Base-by-base conservation (phyloP, 2,329 filamentous ascomycete genomes). In the Colletotrichum horii region DNA sequence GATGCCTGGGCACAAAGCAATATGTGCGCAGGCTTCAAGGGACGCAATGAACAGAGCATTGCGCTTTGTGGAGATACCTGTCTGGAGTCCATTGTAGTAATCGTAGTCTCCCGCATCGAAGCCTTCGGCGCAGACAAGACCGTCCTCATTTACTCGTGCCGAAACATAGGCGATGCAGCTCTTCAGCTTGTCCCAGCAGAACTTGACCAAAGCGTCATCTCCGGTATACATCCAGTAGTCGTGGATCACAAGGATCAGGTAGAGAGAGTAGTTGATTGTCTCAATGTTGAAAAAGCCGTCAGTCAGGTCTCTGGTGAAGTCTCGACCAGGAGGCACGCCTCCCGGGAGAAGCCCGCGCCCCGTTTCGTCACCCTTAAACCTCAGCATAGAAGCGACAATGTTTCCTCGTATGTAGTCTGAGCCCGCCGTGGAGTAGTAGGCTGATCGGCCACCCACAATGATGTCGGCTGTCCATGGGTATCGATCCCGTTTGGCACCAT, bases 381-480 rank as follows among this genome's bases (percentile, higher is more conserved):
- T 56, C 32, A 68, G 24, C 52, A 68, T 60, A 15, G 52, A 68
- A 16, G 52, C 66, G 16, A 60, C 52, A 15, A 68, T 60, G 22
- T 68, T 68, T 6, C 66, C 66, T 26, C 66, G 30, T n/a, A 68
- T 24, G 16, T 68, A 60, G 5, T 68, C 30, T 12, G 66, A 68
- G 2, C 66, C 66, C 15, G 66, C 66, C 19, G 52, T 60, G 19
- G 66, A 68, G 52, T 32, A 68, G 52, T 68, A 68, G 19, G 66
- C 52, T 16, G 66, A 68, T 38, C 52, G 66, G 16, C 65, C 65
- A 11, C 65, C 65, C 14, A 67, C 65, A 6, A 67, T 38, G 12
- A 67, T 67, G 65, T 67, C 65, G 48, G 65, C 66, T 30, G 66
- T 68, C 66, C 66, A 60, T 16, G 66, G 66, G 32, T 68, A 67